phyloP scores from a whole-genome alignment of 75 land plant species.

The Adiantum capillusveneris region DNA sequence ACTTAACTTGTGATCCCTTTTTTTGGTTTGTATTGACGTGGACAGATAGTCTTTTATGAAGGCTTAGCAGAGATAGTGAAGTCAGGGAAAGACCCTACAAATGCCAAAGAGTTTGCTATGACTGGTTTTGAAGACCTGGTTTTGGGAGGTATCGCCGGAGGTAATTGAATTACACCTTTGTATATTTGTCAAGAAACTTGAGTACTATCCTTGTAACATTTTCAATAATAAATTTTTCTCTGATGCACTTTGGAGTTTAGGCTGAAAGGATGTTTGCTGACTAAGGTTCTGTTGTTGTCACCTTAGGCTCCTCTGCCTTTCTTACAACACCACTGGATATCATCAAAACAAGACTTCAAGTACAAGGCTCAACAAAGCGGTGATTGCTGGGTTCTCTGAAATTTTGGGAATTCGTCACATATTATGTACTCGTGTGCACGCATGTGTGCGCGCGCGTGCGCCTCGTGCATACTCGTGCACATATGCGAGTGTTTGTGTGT shows the following conservation, averaged over 20 bases:
- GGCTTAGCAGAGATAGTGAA: conserved; percentile 56
- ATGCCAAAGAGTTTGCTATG: conserved; percentile 21
- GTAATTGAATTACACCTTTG: conserved; percentile 17
- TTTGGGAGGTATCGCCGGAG: conserved; percentile 90
- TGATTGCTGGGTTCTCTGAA: conserved; percentile 12
- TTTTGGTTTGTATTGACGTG: no score
- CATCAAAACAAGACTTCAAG: conserved; percentile 90
- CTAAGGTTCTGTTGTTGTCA: conserved; percentile 6
- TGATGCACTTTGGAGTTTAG: no score
- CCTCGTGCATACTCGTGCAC: no score
- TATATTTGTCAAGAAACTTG: no score
- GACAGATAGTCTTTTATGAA: conserved; percentile 87
- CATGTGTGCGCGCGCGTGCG: no score
- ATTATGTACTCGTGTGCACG: no score
- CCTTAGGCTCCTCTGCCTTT: conserved; percentile 86
- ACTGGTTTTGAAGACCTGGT: conserved; percentile 57
- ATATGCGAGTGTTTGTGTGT: no score
- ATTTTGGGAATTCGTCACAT: no score
- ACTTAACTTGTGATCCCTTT: no score
- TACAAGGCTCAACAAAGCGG: conserved; percentile 76
- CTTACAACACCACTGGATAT: conserved; percentile 93
- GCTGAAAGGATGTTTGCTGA: no score
- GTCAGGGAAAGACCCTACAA: conserved; percentile 35
- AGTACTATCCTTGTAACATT: no score
- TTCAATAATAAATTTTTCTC: no score